Percentiles rank a stretch among this genome's conserved stretches.
phyloP scores from a whole-genome alignment of 345 rosid genomes.

The Pelargonium nanum region DNA sequence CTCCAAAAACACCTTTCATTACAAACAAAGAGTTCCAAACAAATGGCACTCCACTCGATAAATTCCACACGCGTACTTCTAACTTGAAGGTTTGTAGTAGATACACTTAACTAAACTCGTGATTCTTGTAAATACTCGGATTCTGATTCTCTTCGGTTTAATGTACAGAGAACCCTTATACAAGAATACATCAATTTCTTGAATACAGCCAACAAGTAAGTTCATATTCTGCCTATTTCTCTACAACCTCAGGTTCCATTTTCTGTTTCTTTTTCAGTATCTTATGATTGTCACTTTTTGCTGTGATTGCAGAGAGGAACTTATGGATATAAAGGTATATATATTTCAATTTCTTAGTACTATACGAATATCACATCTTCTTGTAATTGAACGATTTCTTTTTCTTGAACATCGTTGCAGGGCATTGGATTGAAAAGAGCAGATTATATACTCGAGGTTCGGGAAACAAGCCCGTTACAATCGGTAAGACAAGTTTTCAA shows the following conservation, averaged over 20 bases:
- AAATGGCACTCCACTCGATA: slow-evolving; percentile 39
- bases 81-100: slow-evolving; percentile 40
- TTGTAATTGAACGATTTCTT: neutral
- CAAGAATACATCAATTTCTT: slow-evolving; percentile 58
- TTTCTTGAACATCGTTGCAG: slow-evolving; percentile 18
- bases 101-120: neutral
- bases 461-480: slow-evolving; percentile 57
- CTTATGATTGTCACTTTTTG: neutral
- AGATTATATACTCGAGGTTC: slow-evolving; percentile 54
- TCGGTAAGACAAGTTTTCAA: slow-evolving; percentile 28
- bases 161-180: slow-evolving; percentile 43
- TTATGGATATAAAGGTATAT: slow-evolving; percentile 59
- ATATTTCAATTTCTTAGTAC: neutral
- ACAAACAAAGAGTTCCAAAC: slow-evolving; percentile 18
- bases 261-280: neutral
- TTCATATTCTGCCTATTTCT: neutral
- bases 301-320: slow-evolving; percentile 54
- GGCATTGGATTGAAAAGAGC: slow-evolving; percentile 80
- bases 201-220: slow-evolving; percentile 68
- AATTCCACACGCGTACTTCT: slow-evolving; percentile 44
- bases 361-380: neutral
- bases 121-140: neutral
- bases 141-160: slow-evolving; percentile 10
- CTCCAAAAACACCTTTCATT: slow-evolving; percentile 37
- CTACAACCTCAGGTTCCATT: neutral